A percentile compares a stretch with the other conserved stretches of the same genome.
Conservation (phyloP, 176 grass and related monocot genomes). For the Typha latifolia region DNA sequence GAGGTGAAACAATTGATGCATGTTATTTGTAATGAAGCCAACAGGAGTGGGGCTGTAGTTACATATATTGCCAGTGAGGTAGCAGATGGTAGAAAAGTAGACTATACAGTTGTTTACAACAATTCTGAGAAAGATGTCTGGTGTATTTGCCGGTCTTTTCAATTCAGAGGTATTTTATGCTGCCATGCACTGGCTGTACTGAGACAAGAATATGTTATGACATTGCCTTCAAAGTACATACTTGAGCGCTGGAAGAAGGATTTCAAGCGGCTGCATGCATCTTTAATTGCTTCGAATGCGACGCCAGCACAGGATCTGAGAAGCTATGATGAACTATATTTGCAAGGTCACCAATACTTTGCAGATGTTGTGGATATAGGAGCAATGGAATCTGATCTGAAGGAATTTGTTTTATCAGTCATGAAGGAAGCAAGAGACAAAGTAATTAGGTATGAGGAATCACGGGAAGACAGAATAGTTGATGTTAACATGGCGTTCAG, state of each 20-base stretch:
- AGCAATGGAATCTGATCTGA: constrained; percentile 70
- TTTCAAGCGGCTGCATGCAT: constrained; percentile 52
- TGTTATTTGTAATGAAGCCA: constrained; percentile 60
- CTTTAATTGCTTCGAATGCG: constrained; percentile 13
- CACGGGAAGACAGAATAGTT: constrained; percentile 26
- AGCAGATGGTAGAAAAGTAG: constrained; percentile 67
- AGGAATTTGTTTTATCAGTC: constrained; percentile 64
- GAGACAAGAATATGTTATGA: constrained; percentile 69
- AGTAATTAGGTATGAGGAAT: constrained; percentile 26
- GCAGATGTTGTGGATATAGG: constrained; percentile 65
- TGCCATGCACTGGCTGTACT: constrained; percentile 80
- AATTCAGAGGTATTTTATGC: constrained; percentile 83
- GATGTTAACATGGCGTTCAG: constrained; percentile 55
- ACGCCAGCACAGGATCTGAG: constrained; percentile 23
- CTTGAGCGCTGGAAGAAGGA: constrained; percentile 88
- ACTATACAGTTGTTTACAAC: constrained; percentile 78
- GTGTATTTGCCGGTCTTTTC: constrained; percentile 87
- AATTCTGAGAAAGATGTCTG: constrained; percentile 74
- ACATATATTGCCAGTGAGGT: constrained; percentile 71
- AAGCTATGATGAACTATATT: constrained; percentile 63
- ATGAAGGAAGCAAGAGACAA: constrained; percentile 70
- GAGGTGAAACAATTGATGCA: constrained; percentile 92
- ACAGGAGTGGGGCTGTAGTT: constrained; percentile 44
- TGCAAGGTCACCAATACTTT: constrained; percentile 47
- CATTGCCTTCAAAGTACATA: constrained; percentile 70